Evolutionary conservation across 192 early-diverging fungal genomes (phyloP), one percentile per base, ranked within the genome.

Genomic region (Linderina pennispora): DNA sequence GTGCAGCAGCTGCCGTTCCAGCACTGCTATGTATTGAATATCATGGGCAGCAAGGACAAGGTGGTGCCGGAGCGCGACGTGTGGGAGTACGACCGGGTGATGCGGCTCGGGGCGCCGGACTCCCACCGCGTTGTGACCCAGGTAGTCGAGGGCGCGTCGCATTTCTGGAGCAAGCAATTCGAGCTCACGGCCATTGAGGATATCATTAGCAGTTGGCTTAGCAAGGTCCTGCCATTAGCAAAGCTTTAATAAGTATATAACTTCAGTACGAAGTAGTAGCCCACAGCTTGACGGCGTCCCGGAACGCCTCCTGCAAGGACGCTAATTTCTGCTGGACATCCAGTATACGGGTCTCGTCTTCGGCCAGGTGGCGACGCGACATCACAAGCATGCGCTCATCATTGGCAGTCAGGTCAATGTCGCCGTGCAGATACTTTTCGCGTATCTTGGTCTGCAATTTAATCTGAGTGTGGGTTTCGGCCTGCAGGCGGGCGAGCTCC

Each of bases 41-140:
- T 77, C 1, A 69, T 65, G 39, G 80, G 80, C 4, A 51, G 40
- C n/a, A 41, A 43, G 2, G 80, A 81, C 50, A 39, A 53, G 3
- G 49, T 71, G 3, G 73, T 75, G 16, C 77, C 80, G 0, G 65
- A 56, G 22, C 28, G 62, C 6, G 74, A 75, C 45, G 65, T 61
- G 19, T 70, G 56, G 38, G 55, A 55, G 16, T 77, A 74, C 45
- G 58, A 77, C 39, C 33, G 55, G 18, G 23, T 58, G 14, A 54
- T 80, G 44, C 51, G 65, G 4, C 36, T 54, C 5, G 40, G 38
- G 8, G 35, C 54, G 5, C 40, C 23, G 1, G 34, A 48, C 20
- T 11, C 32, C 10, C 19, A 24, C 1, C 39, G 42, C 8, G 54
- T 62, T 18, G 10, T 33, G 3, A 68, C 65, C 3, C 42, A 26